phyloP scores from a whole-genome alignment of 2,329 filamentous ascomycete genomes.

The Aspergillaceae sp. region DNA sequence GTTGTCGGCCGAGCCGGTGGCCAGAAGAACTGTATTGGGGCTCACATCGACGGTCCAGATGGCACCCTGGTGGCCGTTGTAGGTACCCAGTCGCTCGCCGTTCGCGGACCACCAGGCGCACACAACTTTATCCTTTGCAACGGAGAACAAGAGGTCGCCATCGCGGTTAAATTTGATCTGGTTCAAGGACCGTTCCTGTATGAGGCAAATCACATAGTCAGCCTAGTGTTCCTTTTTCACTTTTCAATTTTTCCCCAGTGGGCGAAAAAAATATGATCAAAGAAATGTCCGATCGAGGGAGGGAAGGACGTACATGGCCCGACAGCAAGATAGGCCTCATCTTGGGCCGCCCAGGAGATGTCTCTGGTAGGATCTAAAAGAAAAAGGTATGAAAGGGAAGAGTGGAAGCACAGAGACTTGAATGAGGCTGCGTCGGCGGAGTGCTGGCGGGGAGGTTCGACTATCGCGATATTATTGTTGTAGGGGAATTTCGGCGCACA shows the following conservation, averaged over 20 bases:
- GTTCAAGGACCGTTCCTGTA: conserved; percentile 78
- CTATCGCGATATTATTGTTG: conserved; percentile 1
- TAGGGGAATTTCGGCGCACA: conserved; percentile 37
- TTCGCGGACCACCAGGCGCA: conserved; percentile 97
- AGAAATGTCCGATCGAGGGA: conserved; percentile 9
- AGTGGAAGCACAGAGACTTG: conserved; percentile 5
- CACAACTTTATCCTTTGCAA: conserved; percentile 91
- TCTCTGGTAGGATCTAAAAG: conserved; percentile 8
- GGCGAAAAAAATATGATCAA: background rate
- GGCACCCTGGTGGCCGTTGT: conserved; percentile 92
- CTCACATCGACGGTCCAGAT: conserved; percentile 98
- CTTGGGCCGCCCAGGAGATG: conserved; percentile 36
- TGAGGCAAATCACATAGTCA: conserved; percentile 8
- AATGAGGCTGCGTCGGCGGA: conserved; percentile 14
- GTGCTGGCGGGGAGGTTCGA: conserved; percentile 14
- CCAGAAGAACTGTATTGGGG: conserved; percentile 82
- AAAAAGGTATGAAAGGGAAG: conserved; percentile 8
- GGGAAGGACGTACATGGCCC: conserved; percentile 61
- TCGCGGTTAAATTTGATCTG: conserved; percentile 94
- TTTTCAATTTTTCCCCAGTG: conserved; percentile 9
- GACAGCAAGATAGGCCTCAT: conserved; percentile 97
- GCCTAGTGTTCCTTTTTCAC: background rate
- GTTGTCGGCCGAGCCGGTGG: conserved; percentile 95
- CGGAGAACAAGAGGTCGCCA: conserved; percentile 93
- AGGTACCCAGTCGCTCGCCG: conserved; percentile 93